Conservation (phyloP, 306 rosid species). For the Quercus aquifolioides region DNA sequence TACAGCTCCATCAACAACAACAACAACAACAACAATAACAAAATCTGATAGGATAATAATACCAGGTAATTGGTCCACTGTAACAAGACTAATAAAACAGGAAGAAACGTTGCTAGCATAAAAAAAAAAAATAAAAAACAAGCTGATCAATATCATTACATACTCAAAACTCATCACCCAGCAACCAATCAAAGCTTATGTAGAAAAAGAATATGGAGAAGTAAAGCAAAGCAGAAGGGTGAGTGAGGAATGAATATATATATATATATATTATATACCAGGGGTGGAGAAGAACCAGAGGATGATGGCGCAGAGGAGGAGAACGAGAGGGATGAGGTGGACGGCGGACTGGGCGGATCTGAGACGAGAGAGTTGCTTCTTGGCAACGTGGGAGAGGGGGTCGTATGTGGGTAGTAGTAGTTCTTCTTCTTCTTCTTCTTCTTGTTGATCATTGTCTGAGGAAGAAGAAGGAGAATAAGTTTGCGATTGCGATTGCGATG, state of each 20-base stretch:
- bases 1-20: background rate
- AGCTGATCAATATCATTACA: too few species aligned
- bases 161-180: too few species aligned
- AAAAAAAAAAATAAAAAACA: too few species aligned
- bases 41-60: background rate
- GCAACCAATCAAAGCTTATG: too few species aligned
- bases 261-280: too few species aligned
- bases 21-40: background rate
- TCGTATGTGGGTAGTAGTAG: constrained; percentile 64
- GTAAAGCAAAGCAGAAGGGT: background rate
- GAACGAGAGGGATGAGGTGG: constrained; percentile 78
- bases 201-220: too few species aligned
- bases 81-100: background rate
- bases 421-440: background rate
- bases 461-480: background rate
- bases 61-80: background rate
- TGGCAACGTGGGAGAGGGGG: constrained; percentile 71
- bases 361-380: constrained; percentile 52
- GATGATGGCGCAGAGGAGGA: constrained; percentile 69
- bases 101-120: too few species aligned
- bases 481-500: background rate
- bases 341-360: constrained; percentile 60
- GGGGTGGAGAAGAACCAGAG: constrained; percentile 87
- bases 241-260: background rate
- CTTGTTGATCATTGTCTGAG: constrained; percentile 20